phyloP scores from a whole-genome alignment of 495 filamentous ascomycete species.

The Trichoderma parareesei region DNA sequence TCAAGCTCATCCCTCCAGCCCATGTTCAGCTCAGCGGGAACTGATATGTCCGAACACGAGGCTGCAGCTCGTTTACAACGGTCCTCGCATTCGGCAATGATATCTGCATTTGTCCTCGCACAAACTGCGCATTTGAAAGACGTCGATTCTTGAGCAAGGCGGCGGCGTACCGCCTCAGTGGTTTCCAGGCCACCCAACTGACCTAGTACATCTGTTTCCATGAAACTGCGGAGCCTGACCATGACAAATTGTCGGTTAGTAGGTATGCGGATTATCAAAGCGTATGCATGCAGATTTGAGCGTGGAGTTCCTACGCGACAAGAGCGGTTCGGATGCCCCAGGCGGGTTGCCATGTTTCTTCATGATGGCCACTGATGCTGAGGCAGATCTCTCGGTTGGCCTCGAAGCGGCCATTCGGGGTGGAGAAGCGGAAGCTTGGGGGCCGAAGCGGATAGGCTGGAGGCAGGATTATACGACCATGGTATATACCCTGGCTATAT shows the following conservation, averaged over 20 bases:
- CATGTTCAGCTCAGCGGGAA: slow-evolving; percentile 53
- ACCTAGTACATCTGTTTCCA: slow-evolving; percentile 65
- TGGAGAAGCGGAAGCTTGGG: slow-evolving; percentile 89
- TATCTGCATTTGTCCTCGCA: slow-evolving; percentile 58
- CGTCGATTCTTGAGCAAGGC: slow-evolving; percentile 54
- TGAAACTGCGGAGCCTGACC: slow-evolving; percentile 49
- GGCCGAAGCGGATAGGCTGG: slow-evolving; percentile 82
- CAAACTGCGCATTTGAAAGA: slow-evolving; percentile 60
- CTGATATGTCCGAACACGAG: slow-evolving; percentile 35
- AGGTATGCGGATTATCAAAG: neutral
- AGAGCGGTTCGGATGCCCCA: slow-evolving; percentile 85
- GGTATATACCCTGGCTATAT: slow-evolving; percentile 79
- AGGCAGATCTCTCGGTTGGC: slow-evolving; percentile 96
- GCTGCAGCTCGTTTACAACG: slow-evolving; percentile 35
- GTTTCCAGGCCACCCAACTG: slow-evolving; percentile 88
- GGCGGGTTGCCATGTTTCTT: slow-evolving; percentile 96
- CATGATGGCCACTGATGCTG: slow-evolving; percentile 86
- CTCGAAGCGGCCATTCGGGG: slow-evolving; percentile 88
- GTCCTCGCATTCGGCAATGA: slow-evolving; percentile 59
- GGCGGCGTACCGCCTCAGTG: slow-evolving; percentile 48
- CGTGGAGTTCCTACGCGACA: slow-evolving; percentile 36
- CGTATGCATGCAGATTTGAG: neutral
- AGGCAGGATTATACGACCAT: slow-evolving; percentile 89
- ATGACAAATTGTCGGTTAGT: neutral
- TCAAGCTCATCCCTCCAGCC: slow-evolving; percentile 47